Evolutionary conservation across 2,329 filamentous ascomycete species (phyloP).

Genomic region (Botrytis paeoniae): DNA sequence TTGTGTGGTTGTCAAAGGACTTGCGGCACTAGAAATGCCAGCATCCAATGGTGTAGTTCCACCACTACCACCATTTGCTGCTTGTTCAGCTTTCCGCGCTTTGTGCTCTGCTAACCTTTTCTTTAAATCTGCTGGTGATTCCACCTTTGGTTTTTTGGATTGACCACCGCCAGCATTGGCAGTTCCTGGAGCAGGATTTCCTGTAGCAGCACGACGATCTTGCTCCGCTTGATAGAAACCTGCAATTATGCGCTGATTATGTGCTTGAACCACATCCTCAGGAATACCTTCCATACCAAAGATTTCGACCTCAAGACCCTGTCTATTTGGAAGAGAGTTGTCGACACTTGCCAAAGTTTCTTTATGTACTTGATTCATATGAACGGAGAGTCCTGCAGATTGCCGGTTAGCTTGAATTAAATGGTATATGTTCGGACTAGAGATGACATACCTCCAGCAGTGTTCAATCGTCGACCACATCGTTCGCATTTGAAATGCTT

Average conservation of each 20-base stretch:
- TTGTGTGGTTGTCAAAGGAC: constrained; percentile 48
- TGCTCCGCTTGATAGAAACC: constrained; percentile 83
- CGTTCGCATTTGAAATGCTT: constrained; percentile 98
- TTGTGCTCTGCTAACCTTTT: constrained; percentile 75
- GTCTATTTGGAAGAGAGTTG: constrained; percentile 84
- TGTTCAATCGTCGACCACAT: constrained; percentile 85
- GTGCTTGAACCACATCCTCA: constrained; percentile 75
- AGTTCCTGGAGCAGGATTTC: constrained; percentile 71
- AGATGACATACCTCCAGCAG: constrained; percentile 74
- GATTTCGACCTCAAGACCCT: constrained; percentile 87
- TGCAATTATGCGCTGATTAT: constrained; percentile 81
- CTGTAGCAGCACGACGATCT: constrained; percentile 76
- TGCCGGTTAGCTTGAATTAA: constrained; percentile 14
- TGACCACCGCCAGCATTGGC: constrained; percentile 55
- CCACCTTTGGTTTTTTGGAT: constrained; percentile 69
- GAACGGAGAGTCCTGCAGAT: constrained; percentile 76
- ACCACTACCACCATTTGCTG: constrained; percentile 53
- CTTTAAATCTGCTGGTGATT: constrained; percentile 75
- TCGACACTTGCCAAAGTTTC: constrained; percentile 84
- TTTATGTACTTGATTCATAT: constrained; percentile 99
- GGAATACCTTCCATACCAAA: constrained; percentile 98
- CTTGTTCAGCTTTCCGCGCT: constrained; percentile 61
- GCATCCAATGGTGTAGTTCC: constrained; percentile 50
- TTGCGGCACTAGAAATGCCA: constrained; percentile 37
- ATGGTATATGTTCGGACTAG: not conserved